Evolutionary conservation across 192 early-diverging fungal species (phyloP).

Genomic region (Linnemannia zychae): DNA sequence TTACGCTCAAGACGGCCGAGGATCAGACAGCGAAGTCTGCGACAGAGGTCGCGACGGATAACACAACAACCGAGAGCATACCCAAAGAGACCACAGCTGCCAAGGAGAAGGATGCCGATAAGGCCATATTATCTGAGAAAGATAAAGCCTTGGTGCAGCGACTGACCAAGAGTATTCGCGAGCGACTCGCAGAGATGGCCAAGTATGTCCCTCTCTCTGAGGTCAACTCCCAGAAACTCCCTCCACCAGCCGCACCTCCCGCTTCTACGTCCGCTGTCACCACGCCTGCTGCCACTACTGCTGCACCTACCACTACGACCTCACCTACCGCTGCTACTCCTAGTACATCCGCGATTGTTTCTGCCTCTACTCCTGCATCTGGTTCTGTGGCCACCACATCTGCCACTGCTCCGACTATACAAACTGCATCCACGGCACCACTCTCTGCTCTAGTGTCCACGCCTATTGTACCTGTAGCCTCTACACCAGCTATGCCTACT

Average conservation of each 20-base stretch:
- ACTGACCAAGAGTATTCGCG: slow-evolving; percentile 27
- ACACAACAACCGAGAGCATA: background rate
- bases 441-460: too few relatives aligned
- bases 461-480: background rate
- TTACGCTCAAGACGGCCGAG: slow-evolving; percentile 7
- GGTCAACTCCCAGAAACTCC: slow-evolving; percentile 37
- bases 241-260: slow-evolving; percentile 23
- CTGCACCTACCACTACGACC: background rate
- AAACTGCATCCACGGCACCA: background rate
- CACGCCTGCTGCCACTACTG: background rate
- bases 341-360: background rate
- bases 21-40: background rate
- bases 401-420: too few relatives aligned
- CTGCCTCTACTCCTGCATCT: background rate
- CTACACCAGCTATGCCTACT: background rate
- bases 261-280: background rate
- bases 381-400: too few relatives aligned
- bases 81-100: background rate
- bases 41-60: background rate
- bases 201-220: slow-evolving; percentile 47
- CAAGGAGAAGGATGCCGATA: background rate
- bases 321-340: background rate
- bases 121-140: background rate
- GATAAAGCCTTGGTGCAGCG: slow-evolving; percentile 19
- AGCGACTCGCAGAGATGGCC: slow-evolving; percentile 41